phyloP scores from a whole-genome alignment of 495 filamentous ascomycete species.

The Annulohypoxylon bovei region DNA sequence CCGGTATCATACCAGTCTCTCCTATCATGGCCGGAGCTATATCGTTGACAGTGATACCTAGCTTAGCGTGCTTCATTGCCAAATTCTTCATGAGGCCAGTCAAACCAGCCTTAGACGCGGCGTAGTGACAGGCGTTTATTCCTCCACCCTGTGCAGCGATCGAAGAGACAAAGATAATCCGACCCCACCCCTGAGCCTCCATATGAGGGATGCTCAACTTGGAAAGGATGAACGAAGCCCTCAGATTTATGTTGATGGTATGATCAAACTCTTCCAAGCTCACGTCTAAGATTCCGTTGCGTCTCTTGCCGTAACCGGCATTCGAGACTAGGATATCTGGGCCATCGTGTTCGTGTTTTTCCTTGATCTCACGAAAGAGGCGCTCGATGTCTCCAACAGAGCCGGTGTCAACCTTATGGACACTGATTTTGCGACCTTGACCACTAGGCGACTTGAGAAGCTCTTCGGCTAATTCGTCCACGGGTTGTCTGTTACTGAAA shows the following conservation, averaged over 20 bases:
- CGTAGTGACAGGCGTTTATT: constrained; percentile 76
- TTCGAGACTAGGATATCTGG: constrained; percentile 72
- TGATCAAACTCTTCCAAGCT: constrained; percentile 71
- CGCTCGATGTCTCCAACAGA: constrained; percentile 59
- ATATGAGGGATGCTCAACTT: constrained; percentile 73
- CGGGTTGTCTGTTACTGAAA: constrained; percentile 59
- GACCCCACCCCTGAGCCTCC: constrained; percentile 69
- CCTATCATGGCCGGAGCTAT: constrained; percentile 81
- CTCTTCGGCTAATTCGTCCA: constrained; percentile 57
- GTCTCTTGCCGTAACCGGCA: constrained; percentile 50
- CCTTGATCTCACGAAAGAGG: constrained; percentile 63
- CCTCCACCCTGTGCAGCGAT: constrained; percentile 73
- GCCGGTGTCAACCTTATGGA: constrained; percentile 67
- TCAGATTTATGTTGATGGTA: constrained; percentile 71
- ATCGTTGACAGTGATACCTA: constrained; percentile 78
- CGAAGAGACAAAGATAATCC: constrained; percentile 74
- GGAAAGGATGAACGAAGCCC: constrained; percentile 70
- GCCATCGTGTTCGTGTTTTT: constrained; percentile 58
- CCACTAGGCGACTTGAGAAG: constrained; percentile 38
- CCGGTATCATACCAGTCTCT: constrained; percentile 72
- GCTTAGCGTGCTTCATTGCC: constrained; percentile 66
- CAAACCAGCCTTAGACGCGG: constrained; percentile 70
- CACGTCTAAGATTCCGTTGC: constrained; percentile 50
- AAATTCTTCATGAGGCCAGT: constrained; percentile 74
- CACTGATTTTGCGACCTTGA: constrained; percentile 57